Evolutionary conservation across 2,329 filamentous ascomycete genomes (phyloP), one percentile per base, ranked within the genome.

Genomic region (Fusarium verrucosum): DNA sequence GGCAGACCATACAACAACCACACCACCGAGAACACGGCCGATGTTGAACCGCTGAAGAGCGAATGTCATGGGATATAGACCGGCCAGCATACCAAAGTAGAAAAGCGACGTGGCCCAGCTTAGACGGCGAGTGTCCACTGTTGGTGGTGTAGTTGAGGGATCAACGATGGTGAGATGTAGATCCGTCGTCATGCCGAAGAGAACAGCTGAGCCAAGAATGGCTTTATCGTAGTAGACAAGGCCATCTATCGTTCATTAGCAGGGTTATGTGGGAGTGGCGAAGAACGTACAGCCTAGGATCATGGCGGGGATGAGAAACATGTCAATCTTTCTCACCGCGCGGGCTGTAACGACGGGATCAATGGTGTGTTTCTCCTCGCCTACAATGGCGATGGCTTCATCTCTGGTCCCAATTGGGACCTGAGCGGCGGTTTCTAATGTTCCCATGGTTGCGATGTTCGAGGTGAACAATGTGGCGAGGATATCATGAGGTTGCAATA

Each of bases 51-150:
- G 84, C 74, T 93, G 90, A 2, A 92, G 79, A 1, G 85, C 79
- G 58, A 89, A 91, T 0, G 88, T 89, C 84, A 92, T 87, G 3
- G 90, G 90, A 62, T 92, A 92, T 4, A 91, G 78, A 0, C 90
- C 90, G 1, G 85, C 87, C 3, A 94, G 81, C 89, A 91, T 91
- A 33, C 90, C 90, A 66, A 93, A 92, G 78, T 92, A 93, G 79
- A 93, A 92, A 70, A 92, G 81, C 0, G 89, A 92, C 0, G 89
- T 92, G 4, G 90, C 90, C 90, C 90, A 93, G 66, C 85, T 88
- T 25, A 93, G 83, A 11, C 90, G 84, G 0, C 84, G 82, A 0
- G 91, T 92, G 71, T 90, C 85, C 16, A 83, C 84, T 0, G 83
- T 84, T 1, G 84, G 82, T 0, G 88, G 87, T 2, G 67, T 73